Evolutionary conservation across 176 grass and related monocot genomes (phyloP).

Genomic region (Cenchrus fungigraminus): DNA sequence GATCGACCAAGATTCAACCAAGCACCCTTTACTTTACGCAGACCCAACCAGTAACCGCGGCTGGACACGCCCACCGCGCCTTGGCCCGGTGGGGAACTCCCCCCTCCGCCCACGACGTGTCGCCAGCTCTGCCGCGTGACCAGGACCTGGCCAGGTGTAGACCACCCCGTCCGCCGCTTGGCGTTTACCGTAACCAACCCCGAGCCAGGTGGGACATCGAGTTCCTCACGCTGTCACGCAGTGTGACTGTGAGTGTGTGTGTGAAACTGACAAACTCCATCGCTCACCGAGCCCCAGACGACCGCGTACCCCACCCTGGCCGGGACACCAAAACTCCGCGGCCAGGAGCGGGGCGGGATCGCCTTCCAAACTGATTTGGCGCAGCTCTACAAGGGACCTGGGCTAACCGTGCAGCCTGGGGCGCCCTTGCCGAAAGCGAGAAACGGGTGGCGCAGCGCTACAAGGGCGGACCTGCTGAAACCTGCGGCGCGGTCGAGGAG

Average conservation of each 20-base stretch:
- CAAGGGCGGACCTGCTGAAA: background rate
- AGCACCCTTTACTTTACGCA: background rate
- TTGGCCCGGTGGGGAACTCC: slow-evolving; percentile 17
- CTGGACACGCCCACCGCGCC: background rate
- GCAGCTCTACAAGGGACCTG: background rate
- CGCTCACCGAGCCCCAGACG: background rate
- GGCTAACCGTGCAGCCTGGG: too few species aligned
- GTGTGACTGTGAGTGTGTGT: too few species aligned
- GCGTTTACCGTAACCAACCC: slow-evolving; percentile 15
- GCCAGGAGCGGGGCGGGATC: background rate
- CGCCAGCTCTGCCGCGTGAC: background rate
- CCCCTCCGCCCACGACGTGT: background rate
- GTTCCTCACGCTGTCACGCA: too few species aligned
- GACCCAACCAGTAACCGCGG: background rate
- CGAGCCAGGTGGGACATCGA: background rate
- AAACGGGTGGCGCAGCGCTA: too few species aligned
- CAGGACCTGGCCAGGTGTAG: slow-evolving; percentile 12
- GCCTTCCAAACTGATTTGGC: slow-evolving; percentile 6
- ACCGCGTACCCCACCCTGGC: background rate
- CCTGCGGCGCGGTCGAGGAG: background rate
- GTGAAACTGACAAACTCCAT: background rate
- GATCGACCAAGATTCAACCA: background rate
- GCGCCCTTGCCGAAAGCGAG: background rate
- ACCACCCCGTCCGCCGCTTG: slow-evolving; percentile 30
- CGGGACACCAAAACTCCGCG: background rate